These are phyloP conservation scores for Rasamsonia emersonii DNA, from an alignment of 2,329 filamentous ascomycete genomes.

Conservation along the genomic window DNA sequence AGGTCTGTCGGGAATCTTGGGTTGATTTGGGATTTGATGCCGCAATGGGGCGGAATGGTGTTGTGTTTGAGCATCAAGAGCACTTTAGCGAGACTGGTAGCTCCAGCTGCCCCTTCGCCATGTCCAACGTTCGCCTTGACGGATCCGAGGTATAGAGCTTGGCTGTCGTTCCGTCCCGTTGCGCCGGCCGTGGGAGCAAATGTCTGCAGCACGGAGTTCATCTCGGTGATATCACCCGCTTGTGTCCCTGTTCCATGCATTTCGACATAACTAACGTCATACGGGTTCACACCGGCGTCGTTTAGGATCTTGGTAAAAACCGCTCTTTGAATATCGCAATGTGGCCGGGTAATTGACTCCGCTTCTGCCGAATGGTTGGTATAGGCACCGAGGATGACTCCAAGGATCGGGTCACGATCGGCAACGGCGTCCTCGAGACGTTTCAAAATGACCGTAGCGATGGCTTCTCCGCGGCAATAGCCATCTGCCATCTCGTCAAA, in stretches of 20 bases:
- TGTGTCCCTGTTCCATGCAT: slow-evolving; percentile 35
- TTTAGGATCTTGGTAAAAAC: slow-evolving; percentile 27
- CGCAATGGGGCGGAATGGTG: slow-evolving; percentile 56
- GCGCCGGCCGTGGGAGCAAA: slow-evolving; percentile 22
- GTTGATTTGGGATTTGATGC: slow-evolving; percentile 49
- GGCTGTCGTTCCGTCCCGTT: slow-evolving; percentile 16
- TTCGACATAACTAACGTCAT: slow-evolving; percentile 28
- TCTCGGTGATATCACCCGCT: slow-evolving; percentile 28
- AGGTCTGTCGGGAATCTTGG: slow-evolving; percentile 17
- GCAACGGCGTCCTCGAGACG: slow-evolving; percentile 40
- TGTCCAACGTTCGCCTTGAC: slow-evolving; percentile 36
- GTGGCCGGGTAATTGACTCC: slow-evolving; percentile 36
- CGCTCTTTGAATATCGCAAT: slow-evolving; percentile 26
- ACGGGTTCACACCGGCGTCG: slow-evolving; percentile 25
- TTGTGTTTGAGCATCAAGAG: slow-evolving; percentile 57
- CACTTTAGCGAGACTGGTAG: slow-evolving; percentile 48
- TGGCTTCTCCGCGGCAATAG: slow-evolving; percentile 46
- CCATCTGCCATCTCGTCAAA: slow-evolving; percentile 44
- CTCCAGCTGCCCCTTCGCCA: slow-evolving; percentile 33
- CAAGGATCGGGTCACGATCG: slow-evolving; percentile 39
- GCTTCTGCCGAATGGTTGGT: slow-evolving; percentile 43
- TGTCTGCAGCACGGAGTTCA: slow-evolving; percentile 23
- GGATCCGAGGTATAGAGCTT: slow-evolving; percentile 22
- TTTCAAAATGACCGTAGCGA: slow-evolving; percentile 44
- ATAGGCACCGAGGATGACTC: slow-evolving; percentile 33